These are phyloP conservation scores for Bauhinia variegata DNA, from an alignment of 306 rosid species.

Conservation along the genomic window DNA sequence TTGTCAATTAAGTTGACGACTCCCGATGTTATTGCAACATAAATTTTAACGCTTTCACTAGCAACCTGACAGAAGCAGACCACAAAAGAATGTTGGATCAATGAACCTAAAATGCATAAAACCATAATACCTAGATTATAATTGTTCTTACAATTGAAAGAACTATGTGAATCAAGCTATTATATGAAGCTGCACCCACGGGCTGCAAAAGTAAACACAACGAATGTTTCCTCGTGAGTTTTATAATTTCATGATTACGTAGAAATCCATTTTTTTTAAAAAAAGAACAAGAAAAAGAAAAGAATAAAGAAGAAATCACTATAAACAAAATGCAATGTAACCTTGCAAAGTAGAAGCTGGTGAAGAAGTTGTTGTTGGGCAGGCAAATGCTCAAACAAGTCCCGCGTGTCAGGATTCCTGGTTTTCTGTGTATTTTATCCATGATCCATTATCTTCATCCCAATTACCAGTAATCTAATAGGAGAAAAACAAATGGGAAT, in stretches of 20 bases:
- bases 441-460: background rate
- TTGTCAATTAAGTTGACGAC: conserved; percentile 82
- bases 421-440: conserved; percentile 55
- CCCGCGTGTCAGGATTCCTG: conserved; percentile 61
- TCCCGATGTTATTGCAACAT: conserved; percentile 78
- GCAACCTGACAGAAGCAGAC: conserved; percentile 57
- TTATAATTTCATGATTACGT: no score
- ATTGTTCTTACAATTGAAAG: conserved; percentile 62
- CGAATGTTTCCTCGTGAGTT: conserved; percentile 2
- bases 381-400: conserved; percentile 81
- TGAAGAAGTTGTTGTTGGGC: conserved; percentile 73
- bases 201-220: conserved; percentile 60
- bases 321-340: conserved; percentile 22
- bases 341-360: conserved; percentile 87
- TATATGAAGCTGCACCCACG: conserved; percentile 61
- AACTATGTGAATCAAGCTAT: conserved; percentile 75
- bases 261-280: no score
- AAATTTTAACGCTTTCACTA: conserved; percentile 71
- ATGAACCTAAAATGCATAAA: conserved; percentile 7
- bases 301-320: no score
- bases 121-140: conserved; percentile 4
- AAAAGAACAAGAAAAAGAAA: no score
- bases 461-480: background rate
- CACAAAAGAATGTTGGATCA: conserved; percentile 19
- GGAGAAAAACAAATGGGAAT: background rate